Base-by-base conservation (phyloP, 176 grass and related monocot genomes). In the Carex littledalei region DNA sequence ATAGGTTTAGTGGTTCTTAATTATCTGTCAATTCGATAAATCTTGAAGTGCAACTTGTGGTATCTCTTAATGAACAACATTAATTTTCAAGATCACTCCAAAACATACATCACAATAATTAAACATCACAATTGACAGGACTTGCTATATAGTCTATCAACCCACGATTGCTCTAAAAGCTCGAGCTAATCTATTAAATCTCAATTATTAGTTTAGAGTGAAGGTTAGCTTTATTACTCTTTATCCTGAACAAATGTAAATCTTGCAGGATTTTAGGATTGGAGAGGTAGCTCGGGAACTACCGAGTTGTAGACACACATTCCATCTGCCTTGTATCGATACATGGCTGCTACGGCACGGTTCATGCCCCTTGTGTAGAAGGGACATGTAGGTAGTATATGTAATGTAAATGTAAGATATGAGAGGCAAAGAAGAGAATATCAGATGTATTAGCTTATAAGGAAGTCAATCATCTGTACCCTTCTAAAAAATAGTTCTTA, bases 311-410 rank as follows among this genome's bases (percentile, higher is more conserved):
- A 43, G 75, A 55, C 95, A 97, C 76, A 69, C 90, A 1, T 97
- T 94, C 76, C 95, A 97, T 86, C 32, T 82, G 57, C 67, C 84
- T 16, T 97, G 92, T 89, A 97, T 93, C 67, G 95, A 97, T 80
- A 88, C 88, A 63, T 97, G 94, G 94, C 86, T 94, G 47, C 3
- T 91, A 68, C 80, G 91, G 79, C 94, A 97, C 72, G 87, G 86
- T 5, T 94, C 95, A 63, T 97, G 95, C 80, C 95, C 95, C 41
- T 87, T 94, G 21, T 97, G 95, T 85, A 88, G 95, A 22, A 63
- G 81, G 24, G 85, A 90, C 31, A 80, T 90, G 1, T 70, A 90
- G 74, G 67, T 67, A 60, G 15, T 68, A 13, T 0, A 74, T 87
- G 0, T 60, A 37, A 52, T 87, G 65, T 87, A 63, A 31, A 74